phyloP scores from a whole-genome alignment of 2,329 filamentous ascomycete species.

The Cytospora paraplurivora region DNA sequence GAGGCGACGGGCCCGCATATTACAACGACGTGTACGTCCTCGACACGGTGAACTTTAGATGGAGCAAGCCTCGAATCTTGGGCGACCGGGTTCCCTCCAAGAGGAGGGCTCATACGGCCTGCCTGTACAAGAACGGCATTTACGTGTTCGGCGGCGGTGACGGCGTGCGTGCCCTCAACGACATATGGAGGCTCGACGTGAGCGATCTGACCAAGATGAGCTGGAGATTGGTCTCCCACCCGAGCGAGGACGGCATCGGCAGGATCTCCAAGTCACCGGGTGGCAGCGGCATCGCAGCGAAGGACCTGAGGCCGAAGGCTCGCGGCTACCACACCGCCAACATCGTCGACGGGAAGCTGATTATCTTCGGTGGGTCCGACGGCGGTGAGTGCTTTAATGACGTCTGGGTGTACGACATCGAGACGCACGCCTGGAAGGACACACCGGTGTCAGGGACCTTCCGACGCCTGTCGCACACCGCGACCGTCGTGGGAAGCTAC shows the following conservation, averaged over 20 bases:
- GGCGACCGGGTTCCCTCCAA: slow-evolving; percentile 62
- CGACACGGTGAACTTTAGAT: slow-evolving; percentile 70
- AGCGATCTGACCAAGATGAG: slow-evolving; percentile 67
- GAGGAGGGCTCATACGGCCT: slow-evolving; percentile 69
- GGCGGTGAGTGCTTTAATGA: slow-evolving; percentile 73
- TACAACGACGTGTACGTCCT: slow-evolving; percentile 73
- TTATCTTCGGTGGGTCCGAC: slow-evolving; percentile 71
- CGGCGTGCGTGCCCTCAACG: slow-evolving; percentile 69
- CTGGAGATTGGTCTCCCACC: slow-evolving; percentile 64
- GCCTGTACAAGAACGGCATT: slow-evolving; percentile 69
- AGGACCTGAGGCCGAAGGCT: slow-evolving; percentile 58
- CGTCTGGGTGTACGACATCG: slow-evolving; percentile 73
- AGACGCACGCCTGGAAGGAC: slow-evolving; percentile 59
- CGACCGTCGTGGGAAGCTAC: slow-evolving; percentile 70
- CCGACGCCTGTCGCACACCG: slow-evolving; percentile 67
- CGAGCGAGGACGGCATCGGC: slow-evolving; percentile 30
- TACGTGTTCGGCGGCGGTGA: slow-evolving; percentile 74
- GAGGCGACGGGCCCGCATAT: slow-evolving; percentile 69
- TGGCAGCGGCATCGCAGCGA: slow-evolving; percentile 26
- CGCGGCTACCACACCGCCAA: slow-evolving; percentile 73
- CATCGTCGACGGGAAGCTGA: slow-evolving; percentile 72
- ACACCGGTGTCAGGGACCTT: slow-evolving; percentile 63
- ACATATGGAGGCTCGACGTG: slow-evolving; percentile 73
- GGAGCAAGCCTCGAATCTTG: slow-evolving; percentile 62
- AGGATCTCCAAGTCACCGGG: slow-evolving; percentile 33